phyloP scores from a whole-genome alignment of 1,284 basidiomycete genomes.

The Paramarasmius palmivorus region DNA sequence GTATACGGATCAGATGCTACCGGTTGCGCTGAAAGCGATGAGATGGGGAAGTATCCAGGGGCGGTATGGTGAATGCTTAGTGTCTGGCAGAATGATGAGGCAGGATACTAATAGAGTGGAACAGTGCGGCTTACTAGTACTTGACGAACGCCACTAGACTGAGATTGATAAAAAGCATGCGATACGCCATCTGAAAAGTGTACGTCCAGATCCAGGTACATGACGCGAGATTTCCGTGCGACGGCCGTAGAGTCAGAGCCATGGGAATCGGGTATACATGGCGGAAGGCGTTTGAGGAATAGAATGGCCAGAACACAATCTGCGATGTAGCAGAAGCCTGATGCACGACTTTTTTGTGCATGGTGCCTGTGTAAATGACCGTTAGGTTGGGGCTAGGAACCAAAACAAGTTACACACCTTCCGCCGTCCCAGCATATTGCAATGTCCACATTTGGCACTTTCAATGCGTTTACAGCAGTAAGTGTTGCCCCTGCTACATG shows the following conservation, averaged over 20 bases:
- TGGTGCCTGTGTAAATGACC: conserved; percentile 65
- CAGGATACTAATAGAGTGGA: too few relatives aligned
- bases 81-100: conserved; percentile 43
- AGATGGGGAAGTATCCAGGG: conserved; percentile 82
- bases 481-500: conserved; percentile 79
- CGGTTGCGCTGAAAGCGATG: conserved; percentile 54
- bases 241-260: not conserved
- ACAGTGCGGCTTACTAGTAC: conserved; percentile 68
- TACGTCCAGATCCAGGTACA: conserved; percentile 92
- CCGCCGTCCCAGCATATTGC: conserved; percentile 88
- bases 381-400: not conserved
- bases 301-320: conserved; percentile 85
- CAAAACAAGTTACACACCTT: conserved; percentile 46
- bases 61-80: conserved; percentile 83
- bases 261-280: not conserved
- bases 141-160: conserved; percentile 32
- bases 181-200: conserved; percentile 92
- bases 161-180: conserved; percentile 63
- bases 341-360: conserved; percentile 70
- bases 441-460: conserved; percentile 53
- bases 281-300: conserved; percentile 44
- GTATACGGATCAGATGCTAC: conserved; percentile 67
- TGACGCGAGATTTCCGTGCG: conserved; percentile 60
- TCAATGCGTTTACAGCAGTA: conserved; percentile 67
- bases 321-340: conserved; percentile 94